Base-by-base conservation (phyloP, 2,329 filamentous ascomycete genomes). In the Cytospora leucostoma region DNA sequence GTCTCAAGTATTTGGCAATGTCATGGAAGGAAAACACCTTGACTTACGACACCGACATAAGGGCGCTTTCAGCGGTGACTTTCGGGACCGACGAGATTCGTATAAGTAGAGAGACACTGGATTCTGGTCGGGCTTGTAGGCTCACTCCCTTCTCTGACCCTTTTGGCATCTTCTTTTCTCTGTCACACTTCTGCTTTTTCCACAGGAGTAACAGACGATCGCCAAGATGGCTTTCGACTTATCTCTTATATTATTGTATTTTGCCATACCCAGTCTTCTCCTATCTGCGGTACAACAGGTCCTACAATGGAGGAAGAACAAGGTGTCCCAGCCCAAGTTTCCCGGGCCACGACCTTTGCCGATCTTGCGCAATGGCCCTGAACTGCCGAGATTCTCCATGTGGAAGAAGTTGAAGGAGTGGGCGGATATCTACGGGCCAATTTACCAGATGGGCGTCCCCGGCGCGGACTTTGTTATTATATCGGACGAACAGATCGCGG, bases 401-500 rank as follows among this genome's bases (percentile, higher is more conserved):
- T 82, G 80, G 80, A 75, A 81, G 68, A 82, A 82, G 71, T 81
- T 82, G 70, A 78, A 79, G 67, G 77, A 80, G 66, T 80, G 78
- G 78, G 76, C 76, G 13, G 74, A 78, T 58, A 70, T 71, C 19
- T 73, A 76, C 55, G 78, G 78, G 0, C 78, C 78, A 3, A 79
- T 80, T 65, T 80, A 77, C 68, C 73, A 79, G 68, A 79, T 76
- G 6, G 74, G 72, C 52, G 75, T 75, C 59, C 68, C 77, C 38
- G 72, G 75, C 49, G 72, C 77, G 65, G 76, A 72, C 35, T 79
- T 80, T 63, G 67, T 80, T 64, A 75, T 83, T 66, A 70, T 83
- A 13, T 80, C 80, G 1, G 78, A 81, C 47, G 78, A 81, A 67
- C 75, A 77, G 55, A 79, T 82, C 59, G 80, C 80, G 10, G 74